Conservation (phyloP, 2,329 filamentous ascomycete species). For the Davidsoniella eucalypti region DNA sequence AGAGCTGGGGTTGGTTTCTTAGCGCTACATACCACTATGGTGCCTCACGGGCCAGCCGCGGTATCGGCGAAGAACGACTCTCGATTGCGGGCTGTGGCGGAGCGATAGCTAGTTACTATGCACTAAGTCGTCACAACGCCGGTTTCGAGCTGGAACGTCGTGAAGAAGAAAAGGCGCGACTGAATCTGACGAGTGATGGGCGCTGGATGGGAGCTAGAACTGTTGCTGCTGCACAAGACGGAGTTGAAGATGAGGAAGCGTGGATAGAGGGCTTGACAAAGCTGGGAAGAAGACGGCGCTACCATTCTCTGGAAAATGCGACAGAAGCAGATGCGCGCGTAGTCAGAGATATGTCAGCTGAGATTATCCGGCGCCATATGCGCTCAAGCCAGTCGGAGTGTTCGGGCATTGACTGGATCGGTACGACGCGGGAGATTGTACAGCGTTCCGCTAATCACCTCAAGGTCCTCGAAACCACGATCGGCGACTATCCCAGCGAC, state of each 20-base stretch:
- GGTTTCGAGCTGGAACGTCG: slow-evolving; percentile 9
- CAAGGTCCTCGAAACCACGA: slow-evolving; percentile 19
- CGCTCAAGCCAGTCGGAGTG: slow-evolving; percentile 15
- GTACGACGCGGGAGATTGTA: slow-evolving; percentile 26
- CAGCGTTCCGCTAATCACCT: slow-evolving; percentile 22
- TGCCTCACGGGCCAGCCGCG: slow-evolving; percentile 21
- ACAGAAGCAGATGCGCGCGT: slow-evolving; percentile 19
- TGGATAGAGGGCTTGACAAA: slow-evolving; percentile 19
- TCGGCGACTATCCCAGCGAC: slow-evolving; percentile 14
- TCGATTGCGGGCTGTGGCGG: slow-evolving; percentile 22
- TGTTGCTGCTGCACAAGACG: slow-evolving; percentile 12
- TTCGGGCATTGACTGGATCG: slow-evolving; percentile 28
- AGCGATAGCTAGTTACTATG: slow-evolving; percentile 29
- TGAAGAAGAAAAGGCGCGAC: slow-evolving; percentile 19
- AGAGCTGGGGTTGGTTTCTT: slow-evolving; percentile 29
- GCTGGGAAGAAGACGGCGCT: slow-evolving; percentile 22
- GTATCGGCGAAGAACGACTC: slow-evolving; percentile 26
- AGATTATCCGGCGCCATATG: slow-evolving; percentile 16
- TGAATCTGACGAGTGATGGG: slow-evolving; percentile 28
- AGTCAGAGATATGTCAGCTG: slow-evolving; percentile 21
- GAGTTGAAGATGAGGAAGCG: slow-evolving; percentile 9
- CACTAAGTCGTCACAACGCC: slow-evolving; percentile 14
- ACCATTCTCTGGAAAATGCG: slow-evolving; percentile 21
- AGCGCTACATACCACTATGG: slow-evolving; percentile 29
- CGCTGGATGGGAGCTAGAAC: slow-evolving; percentile 19